A percentile compares a stretch with the other conserved stretches of the same genome.
Conservation (phyloP, 208 protist genomes). For the Trypanosomatidae sp. region DNA sequence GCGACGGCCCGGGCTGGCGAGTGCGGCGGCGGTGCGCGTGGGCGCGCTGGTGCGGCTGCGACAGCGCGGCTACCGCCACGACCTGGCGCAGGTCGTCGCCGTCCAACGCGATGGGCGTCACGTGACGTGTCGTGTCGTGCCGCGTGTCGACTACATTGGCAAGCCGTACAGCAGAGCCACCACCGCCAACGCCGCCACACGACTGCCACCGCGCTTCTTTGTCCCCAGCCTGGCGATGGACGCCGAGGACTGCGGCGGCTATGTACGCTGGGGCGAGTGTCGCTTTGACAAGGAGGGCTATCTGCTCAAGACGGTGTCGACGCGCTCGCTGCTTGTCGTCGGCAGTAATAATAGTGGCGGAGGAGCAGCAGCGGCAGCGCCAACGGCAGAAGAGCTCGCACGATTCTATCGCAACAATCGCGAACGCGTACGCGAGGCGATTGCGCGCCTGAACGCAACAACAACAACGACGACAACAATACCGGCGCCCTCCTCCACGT, state of each 20-base stretch:
- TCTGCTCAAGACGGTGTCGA: constrained; percentile 60
- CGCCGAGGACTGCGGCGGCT: constrained; percentile 32
- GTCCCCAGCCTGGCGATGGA: constrained; percentile 42
- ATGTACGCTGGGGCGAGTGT: constrained; percentile 71
- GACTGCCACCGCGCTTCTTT: constrained; percentile 66
- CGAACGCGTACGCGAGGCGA: constrained; percentile 51
- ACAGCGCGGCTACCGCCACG: constrained; percentile 68
- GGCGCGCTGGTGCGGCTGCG: constrained; percentile 75
- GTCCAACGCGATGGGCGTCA: constrained; percentile 38
- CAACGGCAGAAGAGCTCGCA: constrained; percentile 70
- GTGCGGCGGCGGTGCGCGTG: constrained; percentile 43
- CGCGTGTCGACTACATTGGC: constrained; percentile 77
- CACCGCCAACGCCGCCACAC: constrained; percentile 12
- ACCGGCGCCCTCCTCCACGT: not conserved
- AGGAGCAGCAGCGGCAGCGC: constrained; percentile 2
- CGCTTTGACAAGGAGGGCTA: constrained; percentile 83
- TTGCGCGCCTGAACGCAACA: too few relatives aligned
- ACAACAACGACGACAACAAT: not conserved
- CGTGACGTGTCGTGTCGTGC: constrained; percentile 69
- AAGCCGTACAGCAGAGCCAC: constrained; percentile 52
- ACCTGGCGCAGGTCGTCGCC: constrained; percentile 67
- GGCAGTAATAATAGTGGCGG: too few relatives aligned
- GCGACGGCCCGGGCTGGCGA: constrained; percentile 35
- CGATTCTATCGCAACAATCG: constrained; percentile 79
- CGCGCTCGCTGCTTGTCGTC: constrained; percentile 58